Evolutionary conservation across 257 asterid genomes (phyloP).

Genomic region (Scutellaria minor): DNA sequence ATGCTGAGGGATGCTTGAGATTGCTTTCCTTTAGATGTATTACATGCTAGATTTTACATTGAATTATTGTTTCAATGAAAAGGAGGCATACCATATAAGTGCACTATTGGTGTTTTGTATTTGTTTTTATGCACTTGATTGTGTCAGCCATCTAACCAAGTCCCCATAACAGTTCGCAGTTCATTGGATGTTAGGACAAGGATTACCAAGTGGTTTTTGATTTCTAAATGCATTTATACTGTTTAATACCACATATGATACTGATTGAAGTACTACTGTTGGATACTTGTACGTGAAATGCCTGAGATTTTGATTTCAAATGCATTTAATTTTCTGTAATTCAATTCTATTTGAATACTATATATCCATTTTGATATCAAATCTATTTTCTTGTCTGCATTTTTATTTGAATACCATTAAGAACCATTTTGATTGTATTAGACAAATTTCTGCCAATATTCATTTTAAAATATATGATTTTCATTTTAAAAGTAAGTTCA

Average conservation of each 20-base stretch:
- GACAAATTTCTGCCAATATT: background rate
- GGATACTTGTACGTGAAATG: background rate
- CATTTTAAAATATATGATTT: background rate
- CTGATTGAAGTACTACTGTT: slow-evolving; percentile 5
- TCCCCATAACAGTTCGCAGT: background rate
- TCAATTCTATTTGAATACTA: slow-evolving; percentile 3
- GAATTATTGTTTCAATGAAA: no score
- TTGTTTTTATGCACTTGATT: no score
- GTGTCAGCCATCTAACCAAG: background rate
- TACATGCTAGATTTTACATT: no score
- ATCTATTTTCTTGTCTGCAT: background rate
- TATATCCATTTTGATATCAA: background rate
- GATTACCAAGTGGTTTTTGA: background rate
- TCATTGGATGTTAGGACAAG: slow-evolving; percentile 9
- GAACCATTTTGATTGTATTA: background rate
- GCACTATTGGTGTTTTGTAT: no score
- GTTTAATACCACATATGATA: background rate
- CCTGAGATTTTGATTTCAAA: background rate
- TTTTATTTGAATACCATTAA: slow-evolving; percentile 11
- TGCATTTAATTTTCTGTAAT: background rate
- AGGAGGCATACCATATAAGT: no score
- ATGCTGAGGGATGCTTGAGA: no score
- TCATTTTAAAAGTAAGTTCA: background rate
- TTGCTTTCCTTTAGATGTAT: no score
- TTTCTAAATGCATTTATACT: background rate